phyloP scores from a whole-genome alignment of 2,329 filamentous ascomycete genomes.

The Alternaria incomplexa region DNA sequence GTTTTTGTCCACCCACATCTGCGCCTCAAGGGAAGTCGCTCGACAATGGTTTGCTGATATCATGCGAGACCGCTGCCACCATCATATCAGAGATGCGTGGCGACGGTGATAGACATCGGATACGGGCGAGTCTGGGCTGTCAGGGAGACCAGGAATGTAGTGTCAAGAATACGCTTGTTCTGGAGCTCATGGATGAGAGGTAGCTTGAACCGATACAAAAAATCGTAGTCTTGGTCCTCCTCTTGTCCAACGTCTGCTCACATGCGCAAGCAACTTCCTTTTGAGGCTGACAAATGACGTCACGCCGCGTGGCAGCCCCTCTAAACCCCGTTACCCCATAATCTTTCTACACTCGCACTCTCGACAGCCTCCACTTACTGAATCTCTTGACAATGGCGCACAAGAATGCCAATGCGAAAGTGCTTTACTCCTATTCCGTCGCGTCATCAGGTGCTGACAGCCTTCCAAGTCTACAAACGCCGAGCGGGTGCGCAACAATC shows the following conservation, averaged over 20 bases:
- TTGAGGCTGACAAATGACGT: background rate
- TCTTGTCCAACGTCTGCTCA: background rate
- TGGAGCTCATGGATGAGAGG: slow-evolving; percentile 33
- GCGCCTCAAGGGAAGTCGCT: background rate
- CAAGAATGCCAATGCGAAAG: no score
- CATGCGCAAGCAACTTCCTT: background rate
- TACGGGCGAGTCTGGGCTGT: slow-evolving; percentile 30
- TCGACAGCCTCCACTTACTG: background rate
- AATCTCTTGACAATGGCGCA: background rate
- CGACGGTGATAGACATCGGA: slow-evolving; percentile 23
- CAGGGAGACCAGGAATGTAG: slow-evolving; percentile 20
- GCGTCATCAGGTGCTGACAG: background rate
- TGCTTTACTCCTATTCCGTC: background rate
- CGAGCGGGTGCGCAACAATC: background rate
- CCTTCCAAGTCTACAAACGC: background rate
- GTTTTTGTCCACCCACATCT: slow-evolving; percentile 27
- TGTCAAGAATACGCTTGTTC: slow-evolving; percentile 31
- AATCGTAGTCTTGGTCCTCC: background rate
- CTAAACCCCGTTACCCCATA: background rate
- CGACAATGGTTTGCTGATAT: slow-evolving; percentile 24
- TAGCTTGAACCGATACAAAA: background rate
- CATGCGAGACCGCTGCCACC: slow-evolving; percentile 34
- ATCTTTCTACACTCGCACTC: background rate
- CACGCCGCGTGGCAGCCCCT: background rate
- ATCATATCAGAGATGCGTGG: slow-evolving; percentile 39